Evolutionary conservation across 257 asterid genomes (phyloP), one percentile per base, ranked within the genome.

Genomic region (Echium plantagineum): DNA sequence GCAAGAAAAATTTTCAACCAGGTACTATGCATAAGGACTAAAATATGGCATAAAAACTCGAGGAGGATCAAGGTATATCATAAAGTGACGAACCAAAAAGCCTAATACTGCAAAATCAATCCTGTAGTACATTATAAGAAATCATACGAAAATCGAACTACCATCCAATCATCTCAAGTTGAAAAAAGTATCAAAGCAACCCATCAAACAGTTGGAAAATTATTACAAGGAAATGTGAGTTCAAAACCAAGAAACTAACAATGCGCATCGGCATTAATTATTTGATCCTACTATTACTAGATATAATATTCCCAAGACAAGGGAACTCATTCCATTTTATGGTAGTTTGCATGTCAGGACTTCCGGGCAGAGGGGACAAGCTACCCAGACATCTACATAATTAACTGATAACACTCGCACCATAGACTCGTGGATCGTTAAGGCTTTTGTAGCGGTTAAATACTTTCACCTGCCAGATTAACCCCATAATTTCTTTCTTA

Each of bases 381-480:
- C 65, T 57, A 52, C 65, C 75, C 19, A 66, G 72, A 55, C 21
- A 60, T 26, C 32, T 61, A 58, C 57, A 58, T 49, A 49, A 38
- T 48, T 60, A 38, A 58, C 59, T 56, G 49, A 32, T 7, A 64
- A 26, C 68, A 66, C 57, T 51, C 47, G 48, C 48, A 66, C 62
- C 2, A 38, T 63, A 54, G 57, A 78, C 13, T 70, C 72, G 72
- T 77, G 69, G 74, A 76, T 59, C 74, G 70, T 59, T 77, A 61
- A 64, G 78, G 75, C 73, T 59, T 67, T 63, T 66, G 64, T 5
- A 63, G 81, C 75, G 71, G 48, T 63, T 57, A 66, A 55, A 69
- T 66, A 70, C 69, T 69, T 66, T 59, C 26, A 65, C 76, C 70
- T 69, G 78, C 80, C 77, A 73, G 63, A 71, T 67, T 55, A 65